These are phyloP conservation scores for Dactylis glomerata DNA, from an alignment of 176 grass and related monocot genomes.

Conservation along the genomic window DNA sequence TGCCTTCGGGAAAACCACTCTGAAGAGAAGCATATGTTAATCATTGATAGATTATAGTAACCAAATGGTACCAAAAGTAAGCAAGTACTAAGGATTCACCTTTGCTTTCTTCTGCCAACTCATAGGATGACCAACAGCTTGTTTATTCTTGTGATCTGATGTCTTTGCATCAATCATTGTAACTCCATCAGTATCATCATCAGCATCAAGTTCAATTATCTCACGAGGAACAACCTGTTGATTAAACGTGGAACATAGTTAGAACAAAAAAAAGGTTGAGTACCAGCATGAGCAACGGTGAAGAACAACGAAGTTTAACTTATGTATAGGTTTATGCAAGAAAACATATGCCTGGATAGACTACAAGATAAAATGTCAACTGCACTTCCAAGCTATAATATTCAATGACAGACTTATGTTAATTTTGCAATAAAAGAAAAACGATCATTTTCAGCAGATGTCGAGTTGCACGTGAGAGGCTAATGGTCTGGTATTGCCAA, in stretches of 20 bases:
- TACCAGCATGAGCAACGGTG: not conserved
- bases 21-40: conserved; percentile 29
- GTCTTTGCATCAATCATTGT: conserved; percentile 44
- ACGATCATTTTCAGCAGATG: not conserved
- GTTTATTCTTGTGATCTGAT: conserved; percentile 56
- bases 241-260: conserved; percentile 13
- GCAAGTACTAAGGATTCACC: conserved; percentile 37
- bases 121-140: conserved; percentile 38
- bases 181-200: conserved; percentile 53
- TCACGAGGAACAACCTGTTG: conserved; percentile 57
- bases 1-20: conserved; percentile 33
- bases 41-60: not conserved
- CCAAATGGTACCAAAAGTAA: not conserved
- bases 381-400: not conserved
- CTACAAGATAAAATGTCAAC: not conserved
- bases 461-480: not conserved
- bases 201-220: conserved; percentile 73
- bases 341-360: conserved; percentile 3
- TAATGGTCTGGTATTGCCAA: not conserved
- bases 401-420: not conserved
- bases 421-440: not conserved
- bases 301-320: not conserved
- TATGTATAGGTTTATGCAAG: not conserved
- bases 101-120: conserved; percentile 41
- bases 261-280: conserved; percentile 2